Conservation (phyloP, 2,329 filamentous ascomycete genomes). For the Venturia effusa region DNA sequence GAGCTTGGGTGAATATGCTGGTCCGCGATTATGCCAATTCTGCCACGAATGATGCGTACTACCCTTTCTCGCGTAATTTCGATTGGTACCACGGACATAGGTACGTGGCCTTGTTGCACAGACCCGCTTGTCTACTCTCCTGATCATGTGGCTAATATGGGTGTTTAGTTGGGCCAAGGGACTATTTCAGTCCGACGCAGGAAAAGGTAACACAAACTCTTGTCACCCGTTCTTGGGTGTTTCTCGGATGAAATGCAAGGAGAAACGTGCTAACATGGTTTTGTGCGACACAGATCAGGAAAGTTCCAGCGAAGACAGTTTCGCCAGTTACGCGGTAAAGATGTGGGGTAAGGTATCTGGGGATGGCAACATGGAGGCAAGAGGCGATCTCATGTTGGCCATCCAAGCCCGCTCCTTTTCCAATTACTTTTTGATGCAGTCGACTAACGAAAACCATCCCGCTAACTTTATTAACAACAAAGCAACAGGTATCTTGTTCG, state of each 20-base stretch:
- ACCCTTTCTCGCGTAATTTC: slow-evolving; percentile 73
- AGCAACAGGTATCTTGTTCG: slow-evolving; percentile 62
- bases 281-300: slow-evolving; percentile 50
- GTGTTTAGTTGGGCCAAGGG: slow-evolving; percentile 71
- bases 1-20: slow-evolving; percentile 70
- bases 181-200: slow-evolving; percentile 57
- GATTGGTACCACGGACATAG: slow-evolving; percentile 88
- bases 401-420: slow-evolving; percentile 63
- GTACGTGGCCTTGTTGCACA: not conserved
- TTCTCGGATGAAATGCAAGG: not conserved
- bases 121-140: not conserved
- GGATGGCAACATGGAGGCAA: slow-evolving; percentile 69
- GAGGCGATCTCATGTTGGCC: slow-evolving; percentile 72
- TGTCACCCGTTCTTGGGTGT: not conserved
- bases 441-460: slow-evolving; percentile 61
- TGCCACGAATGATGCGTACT: slow-evolving; percentile 60
- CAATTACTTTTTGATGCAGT: slow-evolving; percentile 72
- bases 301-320: slow-evolving; percentile 80
- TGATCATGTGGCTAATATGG: not conserved
- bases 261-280: not conserved
- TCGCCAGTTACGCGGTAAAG: slow-evolving; percentile 79
- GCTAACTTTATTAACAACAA: slow-evolving; percentile 69
- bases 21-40: slow-evolving; percentile 79
- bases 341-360: slow-evolving; percentile 80
- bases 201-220: slow-evolving; percentile 38